Evolutionary conservation across 352 stramenopile species (phyloP).

Genomic region (Lagenidium sp.): DNA sequence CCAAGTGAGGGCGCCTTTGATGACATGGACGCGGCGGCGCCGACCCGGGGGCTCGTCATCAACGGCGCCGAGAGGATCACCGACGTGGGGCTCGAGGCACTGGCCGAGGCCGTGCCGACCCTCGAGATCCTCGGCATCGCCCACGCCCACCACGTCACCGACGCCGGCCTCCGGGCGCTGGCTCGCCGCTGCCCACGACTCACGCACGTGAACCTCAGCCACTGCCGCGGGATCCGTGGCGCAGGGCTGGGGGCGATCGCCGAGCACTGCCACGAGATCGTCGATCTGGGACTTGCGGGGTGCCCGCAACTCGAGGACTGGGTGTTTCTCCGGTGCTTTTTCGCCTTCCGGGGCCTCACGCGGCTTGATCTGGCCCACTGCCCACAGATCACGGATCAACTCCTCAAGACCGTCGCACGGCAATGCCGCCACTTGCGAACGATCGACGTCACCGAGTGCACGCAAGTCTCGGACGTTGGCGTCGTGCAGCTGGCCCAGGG

Average conservation of each 20-base stretch:
- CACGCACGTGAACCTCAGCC: constrained; percentile 39
- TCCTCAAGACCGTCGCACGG: constrained; percentile 74
- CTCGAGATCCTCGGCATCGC: constrained; percentile 54
- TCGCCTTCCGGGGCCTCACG: constrained; percentile 37
- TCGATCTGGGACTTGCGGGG: constrained; percentile 33
- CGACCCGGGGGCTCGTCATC: constrained; percentile 38
- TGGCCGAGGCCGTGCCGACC: constrained; percentile 34
- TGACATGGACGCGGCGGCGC: neutral
- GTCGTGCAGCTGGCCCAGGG: constrained; percentile 72
- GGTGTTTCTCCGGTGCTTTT: constrained; percentile 60
- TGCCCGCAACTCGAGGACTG: constrained; percentile 55
- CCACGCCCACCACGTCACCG: constrained; percentile 30
- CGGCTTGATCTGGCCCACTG: constrained; percentile 68
- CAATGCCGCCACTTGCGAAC: constrained; percentile 56
- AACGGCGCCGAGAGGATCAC: constrained; percentile 64
- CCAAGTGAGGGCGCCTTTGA: too few species aligned
- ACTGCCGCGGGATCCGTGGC: constrained; percentile 33
- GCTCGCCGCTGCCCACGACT: constrained; percentile 36
- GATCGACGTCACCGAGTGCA: constrained; percentile 73
- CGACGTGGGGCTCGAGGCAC: constrained; percentile 36
- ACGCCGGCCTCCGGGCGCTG: constrained; percentile 42
- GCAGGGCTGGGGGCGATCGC: constrained; percentile 52
- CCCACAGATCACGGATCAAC: constrained; percentile 70
- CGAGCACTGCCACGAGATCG: constrained; percentile 35
- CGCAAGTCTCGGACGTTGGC: constrained; percentile 75